These are phyloP conservation scores for Populus tomentosa DNA, from an alignment of 441 rosid species.

Conservation along the genomic window DNA sequence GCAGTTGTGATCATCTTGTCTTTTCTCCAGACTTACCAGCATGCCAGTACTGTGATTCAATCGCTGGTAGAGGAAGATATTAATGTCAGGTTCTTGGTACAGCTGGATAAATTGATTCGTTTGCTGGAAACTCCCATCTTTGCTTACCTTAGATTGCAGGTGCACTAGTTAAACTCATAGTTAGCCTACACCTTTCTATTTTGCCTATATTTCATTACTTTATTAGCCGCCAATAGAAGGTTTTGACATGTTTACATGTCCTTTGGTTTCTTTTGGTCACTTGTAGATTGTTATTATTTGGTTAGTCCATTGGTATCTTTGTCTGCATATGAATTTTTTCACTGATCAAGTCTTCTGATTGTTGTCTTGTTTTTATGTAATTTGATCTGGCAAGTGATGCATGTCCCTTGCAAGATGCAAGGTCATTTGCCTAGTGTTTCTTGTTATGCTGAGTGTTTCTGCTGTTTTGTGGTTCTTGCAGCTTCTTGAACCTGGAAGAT, in stretches of 20 bases:
- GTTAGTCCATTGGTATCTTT: no score
- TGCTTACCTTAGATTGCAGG: slow-evolving; percentile 99
- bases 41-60: slow-evolving; percentile 88
- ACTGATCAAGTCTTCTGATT: background rate
- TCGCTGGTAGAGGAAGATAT: slow-evolving; percentile 97
- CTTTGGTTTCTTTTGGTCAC: background rate
- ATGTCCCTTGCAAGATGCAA: background rate
- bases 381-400: background rate
- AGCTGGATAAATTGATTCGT: slow-evolving; percentile 95
- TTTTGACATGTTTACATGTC: background rate
- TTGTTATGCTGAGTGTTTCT: background rate
- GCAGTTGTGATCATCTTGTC: background rate
- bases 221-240: background rate
- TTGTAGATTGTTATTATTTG: background rate
- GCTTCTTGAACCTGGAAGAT: slow-evolving; percentile 98
- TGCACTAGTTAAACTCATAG: slow-evolving; percentile 21
- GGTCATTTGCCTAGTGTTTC: background rate
- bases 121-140: slow-evolving; percentile 98
- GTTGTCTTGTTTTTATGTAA: background rate
- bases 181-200: background rate
- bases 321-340: background rate
- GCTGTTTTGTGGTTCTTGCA: slow-evolving; percentile 31
- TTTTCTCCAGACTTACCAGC: slow-evolving; percentile 78
- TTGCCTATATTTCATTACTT: background rate
- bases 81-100: slow-evolving; percentile 92